Base-by-base conservation (phyloP, 169 alveolate species). In the Toxoplasma gondii region DNA sequence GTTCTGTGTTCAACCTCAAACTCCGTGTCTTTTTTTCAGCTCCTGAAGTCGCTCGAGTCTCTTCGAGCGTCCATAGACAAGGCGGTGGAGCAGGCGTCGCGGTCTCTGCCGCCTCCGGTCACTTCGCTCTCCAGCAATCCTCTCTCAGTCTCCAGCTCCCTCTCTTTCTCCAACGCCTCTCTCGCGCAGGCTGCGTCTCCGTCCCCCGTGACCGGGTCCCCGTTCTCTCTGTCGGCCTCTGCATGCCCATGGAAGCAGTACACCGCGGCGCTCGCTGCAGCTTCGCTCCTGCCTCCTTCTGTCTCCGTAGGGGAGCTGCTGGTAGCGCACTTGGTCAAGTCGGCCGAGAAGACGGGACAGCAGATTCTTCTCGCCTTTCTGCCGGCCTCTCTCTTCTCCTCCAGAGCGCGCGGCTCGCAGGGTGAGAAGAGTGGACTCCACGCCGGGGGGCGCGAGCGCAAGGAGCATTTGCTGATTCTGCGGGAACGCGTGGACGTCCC, bases 361-460 rank as follows among this genome's bases (percentile, higher is more conserved):
- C 84, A 74, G 44, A 74, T 74, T 44, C 43, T 74, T 2, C 43
- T 34, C 84, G 84, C 84, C 45, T 74, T 74, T n/a, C 84, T 74
- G 44, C 84, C 84, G 17, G 84, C 84, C n/a, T 31, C 84, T 22
- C 45, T 36, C 44, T 74, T 74, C 44, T 31, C 84, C 24, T 69
- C 81, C 19, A 5, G 81, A 24, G 31, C 58, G 4, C 58, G 12
- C 22, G 58, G 58, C n/a, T n/a, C n/a, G n/a, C n/a, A n/a, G 12
- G 58, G 58, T 12, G 58, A 49, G 58, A 12, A 49, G 58, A 4
- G 58, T 4, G 58, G 58, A 4, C n/a, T n/a, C n/a, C n/a, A n/a
- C n/a, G n/a, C n/a, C n/a, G n/a, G 74, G 34, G 12, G 58, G 58
- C 58, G 58, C 58, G 58, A 64, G 24, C 74, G 74, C 9, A 16